These are phyloP conservation scores for Talaromyces trachyspermus DNA, from an alignment of 495 filamentous ascomycete genomes.

Conservation along the genomic window DNA sequence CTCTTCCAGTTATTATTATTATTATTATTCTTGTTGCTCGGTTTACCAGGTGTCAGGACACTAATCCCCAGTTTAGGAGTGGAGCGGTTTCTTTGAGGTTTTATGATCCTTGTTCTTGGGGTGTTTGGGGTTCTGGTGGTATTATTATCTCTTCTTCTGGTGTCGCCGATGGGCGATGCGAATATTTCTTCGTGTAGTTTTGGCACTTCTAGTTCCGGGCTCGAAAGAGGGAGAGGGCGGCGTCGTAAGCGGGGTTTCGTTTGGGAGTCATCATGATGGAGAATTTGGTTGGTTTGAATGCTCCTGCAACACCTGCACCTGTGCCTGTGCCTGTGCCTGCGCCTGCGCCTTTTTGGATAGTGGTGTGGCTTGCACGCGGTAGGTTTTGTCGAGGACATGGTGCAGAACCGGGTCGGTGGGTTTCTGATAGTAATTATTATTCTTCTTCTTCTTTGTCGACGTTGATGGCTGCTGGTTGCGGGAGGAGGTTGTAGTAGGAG, in stretches of 20 bases:
- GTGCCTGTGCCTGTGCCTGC: no score
- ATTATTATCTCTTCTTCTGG: no score
- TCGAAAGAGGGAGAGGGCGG: constrained; percentile 68
- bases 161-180: no score
- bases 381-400: constrained; percentile 84
- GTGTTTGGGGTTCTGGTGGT: constrained; percentile 27
- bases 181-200: constrained; percentile 81
- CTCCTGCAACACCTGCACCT: no score
- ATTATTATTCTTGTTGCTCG: constrained; percentile 16
- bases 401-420: constrained; percentile 70
- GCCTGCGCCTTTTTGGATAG: no score
- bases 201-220: constrained; percentile 69
- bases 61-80: constrained; percentile 66
- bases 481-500: constrained; percentile 28
- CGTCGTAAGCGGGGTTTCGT: constrained; percentile 26
- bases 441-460: constrained; percentile 19
- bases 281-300: constrained; percentile 30
- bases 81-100: constrained; percentile 14
- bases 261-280: constrained; percentile 19
- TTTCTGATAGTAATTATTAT: constrained; percentile 28
- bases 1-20: constrained; percentile 53
- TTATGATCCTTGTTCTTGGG: constrained; percentile 18
- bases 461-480: constrained; percentile 23
- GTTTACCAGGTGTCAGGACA: constrained; percentile 60
- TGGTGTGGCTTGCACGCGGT: constrained; percentile 86